A percentile compares a stretch with the other conserved stretches of the same genome.
These are phyloP conservation scores for Moringa oleifera DNA, from an alignment of 345 rosid genomes.

Conservation along the genomic window DNA sequence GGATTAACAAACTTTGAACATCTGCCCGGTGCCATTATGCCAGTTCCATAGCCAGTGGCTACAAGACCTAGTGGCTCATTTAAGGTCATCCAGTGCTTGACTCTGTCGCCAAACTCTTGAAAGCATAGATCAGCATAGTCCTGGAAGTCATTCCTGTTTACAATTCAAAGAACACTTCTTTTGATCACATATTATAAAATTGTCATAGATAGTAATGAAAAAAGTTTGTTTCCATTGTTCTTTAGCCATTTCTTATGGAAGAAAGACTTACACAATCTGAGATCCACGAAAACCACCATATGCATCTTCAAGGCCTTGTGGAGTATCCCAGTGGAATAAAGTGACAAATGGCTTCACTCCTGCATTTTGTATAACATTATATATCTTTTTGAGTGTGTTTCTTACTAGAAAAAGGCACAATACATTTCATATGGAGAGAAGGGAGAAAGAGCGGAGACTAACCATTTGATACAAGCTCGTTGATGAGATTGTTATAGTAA, in stretches of 20 bases:
- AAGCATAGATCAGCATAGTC: conserved; percentile 45
- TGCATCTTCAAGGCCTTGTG: conserved; percentile 40
- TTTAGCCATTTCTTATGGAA: neutral
- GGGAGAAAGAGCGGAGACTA: neutral
- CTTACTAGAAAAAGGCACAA: too few relatives aligned
- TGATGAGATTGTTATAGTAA: conserved; percentile 50
- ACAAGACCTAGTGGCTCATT: conserved; percentile 37
- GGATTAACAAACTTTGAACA: conserved; percentile 32
- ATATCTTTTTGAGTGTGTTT: too few relatives aligned
- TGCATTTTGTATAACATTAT: conserved; percentile 2
- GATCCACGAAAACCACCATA: conserved; percentile 42
- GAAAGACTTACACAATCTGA: conserved; percentile 30
- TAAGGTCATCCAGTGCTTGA: conserved; percentile 42
- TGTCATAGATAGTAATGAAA: too few relatives aligned
- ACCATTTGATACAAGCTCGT: conserved; percentile 37
- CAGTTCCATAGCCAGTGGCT: conserved; percentile 20
- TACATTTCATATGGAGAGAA: too few relatives aligned
- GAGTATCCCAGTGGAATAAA: conserved; percentile 43
- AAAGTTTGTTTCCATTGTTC: too few relatives aligned
- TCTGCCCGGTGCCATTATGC: conserved; percentile 29
- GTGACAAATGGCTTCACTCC: conserved; percentile 40
- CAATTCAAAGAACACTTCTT: neutral
- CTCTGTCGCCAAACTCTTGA: conserved; percentile 38
- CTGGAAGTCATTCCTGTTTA: conserved; percentile 33
- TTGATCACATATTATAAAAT: too few relatives aligned